Base-by-base conservation (phyloP, 768 basidiomycete species). In the Leccinum broughii region DNA sequence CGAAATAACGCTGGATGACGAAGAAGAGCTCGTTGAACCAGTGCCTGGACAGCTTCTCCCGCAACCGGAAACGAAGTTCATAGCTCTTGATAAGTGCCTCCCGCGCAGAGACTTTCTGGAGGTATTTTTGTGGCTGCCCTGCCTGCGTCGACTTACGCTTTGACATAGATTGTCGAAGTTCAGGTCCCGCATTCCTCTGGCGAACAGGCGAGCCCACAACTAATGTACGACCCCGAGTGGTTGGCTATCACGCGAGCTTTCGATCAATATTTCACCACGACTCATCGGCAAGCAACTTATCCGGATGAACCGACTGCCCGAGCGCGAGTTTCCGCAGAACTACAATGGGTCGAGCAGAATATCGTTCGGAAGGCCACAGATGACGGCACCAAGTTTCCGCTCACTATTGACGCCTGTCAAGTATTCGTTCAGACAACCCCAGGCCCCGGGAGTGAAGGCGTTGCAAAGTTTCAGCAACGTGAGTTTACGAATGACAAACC, bases 51-150 rank as follows among this genome's bases (percentile, higher is more conserved):
- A 66, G 58, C 30, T 63, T 14, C 24, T 61, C 32, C 55, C 58
- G 20, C 65, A 64, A 20, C 64, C 64, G 6, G 72, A 80, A 61
- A 98, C 95, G 0, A 83, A 78, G 46, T 98, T 98, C 74, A 75
- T 98, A 15, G 95, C 95, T 5, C 77, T 98, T 4, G 93, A 95
- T 74, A 98, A 98, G 72, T 96, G 94, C 62, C 80, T 93, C 4
- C 85, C 85, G 0, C 80, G 77, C 7, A 83, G 90, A 55, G 82
- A 88, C 51, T 96, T 92, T 71, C 79, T 97, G 17, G 93, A 96
- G 82, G 93, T 91, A 62, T 44, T 72, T 60, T 35, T 49, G 34
- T 44, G 13, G 26, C 24, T 22, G 7, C 58, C 51, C 13, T 34
- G 24, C 24, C 17, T 22, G 13, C 7, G 20, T 11, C 56, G 46